These are phyloP conservation scores for Sphenostylis stenocarpa DNA, from an alignment of 306 rosid genomes.

Conservation along the genomic window DNA sequence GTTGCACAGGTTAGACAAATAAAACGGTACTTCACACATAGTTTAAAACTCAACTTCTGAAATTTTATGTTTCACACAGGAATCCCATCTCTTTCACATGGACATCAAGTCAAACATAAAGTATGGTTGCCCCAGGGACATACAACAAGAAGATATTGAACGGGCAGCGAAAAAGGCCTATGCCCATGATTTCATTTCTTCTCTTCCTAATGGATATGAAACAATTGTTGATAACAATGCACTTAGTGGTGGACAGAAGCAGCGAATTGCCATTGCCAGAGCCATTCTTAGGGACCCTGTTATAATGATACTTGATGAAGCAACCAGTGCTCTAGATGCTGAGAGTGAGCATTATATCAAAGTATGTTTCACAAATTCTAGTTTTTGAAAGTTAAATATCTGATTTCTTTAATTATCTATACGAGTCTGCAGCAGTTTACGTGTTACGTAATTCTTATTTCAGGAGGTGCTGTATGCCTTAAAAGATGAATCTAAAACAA, in stretches of 20 bases:
- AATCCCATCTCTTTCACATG: slow-evolving; percentile 75
- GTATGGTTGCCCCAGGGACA: slow-evolving; percentile 62
- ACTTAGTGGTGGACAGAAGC: slow-evolving; percentile 93
- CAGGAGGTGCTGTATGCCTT: slow-evolving; percentile 73
- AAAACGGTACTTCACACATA: slow-evolving; percentile 23
- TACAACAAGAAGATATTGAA: slow-evolving; percentile 56
- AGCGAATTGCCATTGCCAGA: slow-evolving; percentile 86
- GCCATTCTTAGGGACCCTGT: slow-evolving; percentile 90
- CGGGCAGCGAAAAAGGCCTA: slow-evolving; percentile 83
- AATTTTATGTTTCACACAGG: slow-evolving; percentile 47
- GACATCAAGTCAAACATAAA: slow-evolving; percentile 78
- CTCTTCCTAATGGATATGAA: slow-evolving; percentile 76
- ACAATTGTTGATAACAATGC: slow-evolving; percentile 81
- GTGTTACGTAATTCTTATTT: slow-evolving; percentile 25
- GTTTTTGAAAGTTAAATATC: background rate
- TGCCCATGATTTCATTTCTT: slow-evolving; percentile 77
- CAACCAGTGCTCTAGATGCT: slow-evolving; percentile 88
- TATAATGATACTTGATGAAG: slow-evolving; percentile 84
- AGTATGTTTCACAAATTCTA: slow-evolving; percentile 43
- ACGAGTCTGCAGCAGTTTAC: slow-evolving; percentile 16
- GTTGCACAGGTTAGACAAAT: slow-evolving; percentile 69
- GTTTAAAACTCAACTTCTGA: background rate
- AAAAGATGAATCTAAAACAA: slow-evolving; percentile 52
- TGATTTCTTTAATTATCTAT: background rate
- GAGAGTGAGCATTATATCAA: slow-evolving; percentile 80